A percentile compares a stretch with the other conserved stretches of the same genome.
These are phyloP conservation scores for Komagataella kurtzmanii DNA, from an alignment of 805 yeast species.

Conservation along the genomic window DNA sequence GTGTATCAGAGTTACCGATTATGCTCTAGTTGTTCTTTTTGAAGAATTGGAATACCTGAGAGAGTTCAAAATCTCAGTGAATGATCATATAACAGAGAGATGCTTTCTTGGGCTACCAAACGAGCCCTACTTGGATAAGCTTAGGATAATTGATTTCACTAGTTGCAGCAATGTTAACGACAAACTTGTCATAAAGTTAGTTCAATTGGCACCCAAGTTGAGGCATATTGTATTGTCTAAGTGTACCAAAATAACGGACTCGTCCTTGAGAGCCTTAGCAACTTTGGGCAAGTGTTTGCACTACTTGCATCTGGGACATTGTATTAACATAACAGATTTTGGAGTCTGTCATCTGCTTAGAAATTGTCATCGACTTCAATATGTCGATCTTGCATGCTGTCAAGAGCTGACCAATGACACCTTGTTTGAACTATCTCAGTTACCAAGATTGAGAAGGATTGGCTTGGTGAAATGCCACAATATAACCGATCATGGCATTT, in stretches of 20 bases:
- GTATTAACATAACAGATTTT: constrained; percentile 77
- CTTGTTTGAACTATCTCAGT: constrained; percentile 56
- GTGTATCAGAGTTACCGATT: constrained; percentile 61
- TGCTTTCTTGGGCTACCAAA: constrained; percentile 43
- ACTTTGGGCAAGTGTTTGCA: constrained; percentile 69
- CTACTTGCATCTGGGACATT: constrained; percentile 88
- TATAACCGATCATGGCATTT: constrained; percentile 76
- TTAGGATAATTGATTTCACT: constrained; percentile 77
- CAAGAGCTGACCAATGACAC: constrained; percentile 77
- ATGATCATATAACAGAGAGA: constrained; percentile 53
- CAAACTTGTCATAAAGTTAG: constrained; percentile 58
- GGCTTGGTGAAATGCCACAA: constrained; percentile 87
- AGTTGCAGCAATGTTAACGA: constrained; percentile 76
- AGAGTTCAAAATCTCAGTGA: constrained; percentile 73
- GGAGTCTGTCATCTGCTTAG: constrained; percentile 70
- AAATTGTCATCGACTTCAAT: constrained; percentile 74
- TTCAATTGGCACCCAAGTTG: constrained; percentile 67
- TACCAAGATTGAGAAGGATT: constrained; percentile 75
- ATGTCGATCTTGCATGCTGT: constrained; percentile 93
- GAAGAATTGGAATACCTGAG: constrained; percentile 56
- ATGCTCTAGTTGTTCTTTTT: constrained; percentile 43
- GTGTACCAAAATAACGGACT: constrained; percentile 78
- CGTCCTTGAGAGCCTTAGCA: constrained; percentile 58
- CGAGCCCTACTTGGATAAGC: constrained; percentile 37
- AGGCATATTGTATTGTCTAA: constrained; percentile 84